A percentile compares a stretch with the other conserved stretches of the same genome.
Evolutionary conservation across 495 filamentous ascomycete species (phyloP).

Genomic region (Cenococcum geophilum): DNA sequence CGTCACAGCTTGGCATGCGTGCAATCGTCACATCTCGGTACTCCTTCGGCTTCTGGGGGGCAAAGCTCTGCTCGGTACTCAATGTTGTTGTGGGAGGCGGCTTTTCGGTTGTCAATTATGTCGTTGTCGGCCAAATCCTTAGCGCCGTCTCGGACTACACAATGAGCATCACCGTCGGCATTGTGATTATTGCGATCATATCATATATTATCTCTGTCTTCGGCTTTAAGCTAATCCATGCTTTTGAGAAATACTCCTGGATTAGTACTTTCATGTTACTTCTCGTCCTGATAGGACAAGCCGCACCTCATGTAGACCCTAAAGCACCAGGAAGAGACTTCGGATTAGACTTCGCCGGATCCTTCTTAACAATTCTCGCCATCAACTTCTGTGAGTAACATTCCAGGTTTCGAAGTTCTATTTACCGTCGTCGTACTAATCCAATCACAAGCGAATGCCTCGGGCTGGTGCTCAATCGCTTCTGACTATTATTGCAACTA

Average conservation of each 20-base stretch:
- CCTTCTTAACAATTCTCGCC: constrained; percentile 10
- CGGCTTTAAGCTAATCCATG: constrained; percentile 33
- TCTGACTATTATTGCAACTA: constrained; percentile 60
- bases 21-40: constrained; percentile 17
- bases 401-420: not conserved
- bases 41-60: constrained; percentile 16
- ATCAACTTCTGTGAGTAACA: constrained; percentile 20
- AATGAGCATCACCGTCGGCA: constrained; percentile 44
- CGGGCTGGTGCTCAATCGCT: constrained; percentile 50
- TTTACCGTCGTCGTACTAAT: not conserved
- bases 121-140: constrained; percentile 30
- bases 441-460: constrained; percentile 25
- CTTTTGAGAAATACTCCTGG: constrained; percentile 42
- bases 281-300: constrained; percentile 12
- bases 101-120: constrained; percentile 18
- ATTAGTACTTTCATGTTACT: constrained; percentile 17
- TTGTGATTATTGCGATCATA: constrained; percentile 44
- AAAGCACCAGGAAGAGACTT: not conserved
- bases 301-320: constrained; percentile 13
- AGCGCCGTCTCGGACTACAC: constrained; percentile 46
- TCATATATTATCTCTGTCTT: constrained; percentile 44
- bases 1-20: constrained; percentile 52
- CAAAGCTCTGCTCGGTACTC: constrained; percentile 21
- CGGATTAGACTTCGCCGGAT: constrained; percentile 3
- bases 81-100: constrained; percentile 19